A percentile compares a stretch with the other conserved stretches of the same genome.
Conservation (phyloP, 1,284 basidiomycete genomes). For the Retiboletus flavoniger region DNA sequence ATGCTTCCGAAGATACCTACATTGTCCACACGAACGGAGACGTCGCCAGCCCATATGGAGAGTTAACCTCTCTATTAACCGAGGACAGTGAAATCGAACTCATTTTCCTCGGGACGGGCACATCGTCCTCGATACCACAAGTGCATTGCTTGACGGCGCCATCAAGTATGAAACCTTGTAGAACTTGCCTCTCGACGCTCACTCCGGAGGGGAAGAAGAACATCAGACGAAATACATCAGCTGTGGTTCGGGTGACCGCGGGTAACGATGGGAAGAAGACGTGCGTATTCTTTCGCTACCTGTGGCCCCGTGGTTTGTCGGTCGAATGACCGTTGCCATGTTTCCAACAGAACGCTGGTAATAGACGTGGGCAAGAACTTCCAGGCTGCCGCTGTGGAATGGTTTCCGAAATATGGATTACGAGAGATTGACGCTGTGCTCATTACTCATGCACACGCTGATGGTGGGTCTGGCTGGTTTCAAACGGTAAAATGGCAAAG, state of each 20-base stretch:
- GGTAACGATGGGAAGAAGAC: conserved; percentile 48
- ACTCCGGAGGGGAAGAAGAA: conserved; percentile 70
- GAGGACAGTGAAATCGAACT: conserved; percentile 44
- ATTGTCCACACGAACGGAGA: background rate
- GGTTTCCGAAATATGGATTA: conserved; percentile 75
- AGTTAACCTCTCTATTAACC: background rate
- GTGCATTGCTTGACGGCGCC: conserved; percentile 64
- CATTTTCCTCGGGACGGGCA: conserved; percentile 74
- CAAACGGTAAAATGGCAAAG: background rate
- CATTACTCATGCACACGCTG: conserved; percentile 78
- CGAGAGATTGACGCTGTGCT: conserved; percentile 76
- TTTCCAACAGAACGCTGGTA: conserved; percentile 57
- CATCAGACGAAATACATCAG: conserved; percentile 73
- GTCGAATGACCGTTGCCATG: conserved; percentile 1
- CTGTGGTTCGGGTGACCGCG: conserved; percentile 50
- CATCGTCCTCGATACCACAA: conserved; percentile 66
- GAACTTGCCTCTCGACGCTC: conserved; percentile 67
- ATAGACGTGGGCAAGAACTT: conserved; percentile 84
- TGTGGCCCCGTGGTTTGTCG: background rate
- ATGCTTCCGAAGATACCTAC: conserved; percentile 1
- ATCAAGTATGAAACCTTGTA: conserved; percentile 49
- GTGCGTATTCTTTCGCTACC: conserved; percentile 41
- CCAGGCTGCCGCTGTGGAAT: conserved; percentile 71
- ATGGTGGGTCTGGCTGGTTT: conserved; percentile 47
- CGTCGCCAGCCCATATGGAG: background rate